Evolutionary conservation across 768 basidiomycete genomes (phyloP), one percentile per base, ranked within the genome.

Genomic region (Phaffia australis): DNA sequence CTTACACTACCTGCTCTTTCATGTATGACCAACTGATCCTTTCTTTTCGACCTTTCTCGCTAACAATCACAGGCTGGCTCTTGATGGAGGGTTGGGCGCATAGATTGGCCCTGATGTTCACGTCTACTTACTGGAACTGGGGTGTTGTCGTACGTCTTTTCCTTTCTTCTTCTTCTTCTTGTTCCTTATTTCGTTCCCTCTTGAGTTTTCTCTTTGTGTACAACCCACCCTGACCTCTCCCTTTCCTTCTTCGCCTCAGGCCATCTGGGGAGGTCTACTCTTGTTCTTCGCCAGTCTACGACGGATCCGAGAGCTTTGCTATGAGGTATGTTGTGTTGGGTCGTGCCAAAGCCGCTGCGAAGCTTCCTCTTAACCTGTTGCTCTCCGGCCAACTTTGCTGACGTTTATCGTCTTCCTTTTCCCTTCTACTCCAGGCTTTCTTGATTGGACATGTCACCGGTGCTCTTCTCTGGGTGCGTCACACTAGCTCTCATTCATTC

Each of bases 381-480:
- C n/a, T n/a, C n/a, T n/a, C n/a, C n/a, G n/a, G n/a, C n/a, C n/a
- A n/a, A n/a, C n/a, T n/a, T n/a, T 42, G 11, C 11, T 42, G 35
- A 42, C 35, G 11, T 5, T 11, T 11, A 42, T 42, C 11, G 11
- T 42, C 35, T 11, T 5, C 35, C 4, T 42, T 42, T 27, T 54
- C 52, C 27, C 27, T n/a, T n/a, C 52, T 54, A 16, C 8, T 54
- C n/a, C 52, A n/a, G 42, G 18, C 49, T n/a, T 64, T 64, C 46
- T 48, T 64, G 25, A 25, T 64, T 25, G 63, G 63, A 6, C 63
- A 64, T 46, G 57, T 64, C 63, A 29, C 49, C 21, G 63, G 50
- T 2, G 51, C 52, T 23, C 21, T 64, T 1, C 23, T 64, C 23
- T 64, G 42, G 30, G 60, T 61, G 16, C 18, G 52, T 42, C 35